Base-by-base conservation (phyloP, 2,329 filamentous ascomycete genomes). In the Neodidymelliopsis sp. region DNA sequence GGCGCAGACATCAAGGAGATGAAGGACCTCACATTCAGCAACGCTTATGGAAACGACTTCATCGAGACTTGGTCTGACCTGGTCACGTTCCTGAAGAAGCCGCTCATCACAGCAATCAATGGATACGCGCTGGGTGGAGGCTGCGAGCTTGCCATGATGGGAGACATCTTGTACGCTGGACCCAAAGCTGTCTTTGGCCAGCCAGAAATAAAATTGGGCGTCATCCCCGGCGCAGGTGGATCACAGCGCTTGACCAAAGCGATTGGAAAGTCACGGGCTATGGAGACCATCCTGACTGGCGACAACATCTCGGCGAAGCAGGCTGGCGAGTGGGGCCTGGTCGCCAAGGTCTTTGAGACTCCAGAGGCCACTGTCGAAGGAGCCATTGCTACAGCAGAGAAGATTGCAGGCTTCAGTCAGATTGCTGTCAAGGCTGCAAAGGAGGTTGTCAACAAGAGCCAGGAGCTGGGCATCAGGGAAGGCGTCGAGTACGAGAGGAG, bases 1-100 rank as follows among this genome's bases (percentile, higher is more conserved):
- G 94, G 94, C 40, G 94, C 94, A 53, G 94, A 99, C 75, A 99
- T 99, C 79, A 97, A 97, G 76, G 94, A 99, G 77, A 99, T 99
- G 94, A 89, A 91, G 22, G 87, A 91, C 53, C 84, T 97, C 28
- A 92, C 87, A 45, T 99, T 99, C 77, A 84, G 89, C 56, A 80
- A 87, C 58, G 93, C 94, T 28, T 97, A 97, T 78, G 89, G 85
- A 36, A 85, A 80, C 60, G 90, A 95, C 70, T 99, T 99, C 75
- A 97, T 99, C 74, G 91, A 96, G 72, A 86, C 86, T 8, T 99
- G 94, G 94, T 96, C 91, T 5, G 82, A 88, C 56, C 84, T 97
- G 35, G 89, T 91, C 19, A 90, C 87, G 15, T 81, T 84, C 54
- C 81, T 97, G 72, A 95, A 96, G 78, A 97, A 95, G 74, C 94